Evolutionary conservation across 805 yeast genomes (phyloP), one percentile per base, ranked within the genome.

Genomic region (Clavispora asparagi): DNA sequence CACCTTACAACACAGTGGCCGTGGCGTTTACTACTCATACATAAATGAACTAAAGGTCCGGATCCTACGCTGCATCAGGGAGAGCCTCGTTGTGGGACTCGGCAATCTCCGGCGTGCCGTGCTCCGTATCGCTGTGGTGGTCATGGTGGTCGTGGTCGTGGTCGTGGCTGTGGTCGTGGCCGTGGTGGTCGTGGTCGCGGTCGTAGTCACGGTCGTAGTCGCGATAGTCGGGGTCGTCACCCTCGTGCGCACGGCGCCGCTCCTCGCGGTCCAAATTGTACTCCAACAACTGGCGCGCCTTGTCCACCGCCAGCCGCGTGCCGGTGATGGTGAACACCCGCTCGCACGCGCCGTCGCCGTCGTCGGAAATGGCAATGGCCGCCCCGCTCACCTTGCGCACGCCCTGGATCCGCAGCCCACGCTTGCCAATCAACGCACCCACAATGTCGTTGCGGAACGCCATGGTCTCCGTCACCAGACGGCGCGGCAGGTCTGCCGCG

Each of bases 361-460:
- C 87, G 46, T 84, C 81, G 33, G 85, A 81, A 53, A 90, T 87
- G 6, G 82, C 79, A 60, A 90, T 87, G 36, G 81, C 78, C 35
- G 96, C 90, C 36, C 90, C 91, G 41, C 90, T 79, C 31, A 76
- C 76, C 56, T 85, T 81, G 56, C 96, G 78, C 42, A 90, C 84
- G 50, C 90, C 95, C 63, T 86, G 94, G 54, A 90, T 88, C 67
- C 95, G 79, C 27, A 87, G 71, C 35, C 96, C 96, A 53, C 83
- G 82, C 55, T 85, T 84, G 49, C 97, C 97, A 56, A 90, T 87
- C 45, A 90, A 73, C 42, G 95, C 92, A 38, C 97, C 97, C 39
- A 90, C 96, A 69, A 82, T 82, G 49, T 82, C 87, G 54, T 85
- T 83, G 33, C 95, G 88, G 60, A 88, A 85, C 27, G 78, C 70